These are phyloP conservation scores for Hawksworthiomyces lignivorus DNA, from an alignment of 2,329 filamentous ascomycete species.

Conservation along the genomic window DNA sequence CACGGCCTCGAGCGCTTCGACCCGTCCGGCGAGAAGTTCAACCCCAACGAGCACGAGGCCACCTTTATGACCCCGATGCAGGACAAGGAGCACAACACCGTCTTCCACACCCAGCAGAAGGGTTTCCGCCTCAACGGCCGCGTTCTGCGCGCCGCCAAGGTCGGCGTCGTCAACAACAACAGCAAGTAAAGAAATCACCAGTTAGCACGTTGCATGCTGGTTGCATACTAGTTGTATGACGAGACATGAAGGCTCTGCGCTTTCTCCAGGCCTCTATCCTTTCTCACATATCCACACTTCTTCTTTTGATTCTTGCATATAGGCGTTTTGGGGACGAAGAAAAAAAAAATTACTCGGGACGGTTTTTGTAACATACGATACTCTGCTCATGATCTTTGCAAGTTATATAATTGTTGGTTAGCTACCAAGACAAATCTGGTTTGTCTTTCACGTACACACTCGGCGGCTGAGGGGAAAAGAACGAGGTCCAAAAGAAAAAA, in stretches of 20 bases:
- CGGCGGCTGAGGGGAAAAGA: not conserved
- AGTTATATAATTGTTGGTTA: too few species aligned
- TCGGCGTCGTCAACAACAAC: constrained; percentile 86
- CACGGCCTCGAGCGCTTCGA: constrained; percentile 89
- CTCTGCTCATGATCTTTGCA: constrained; percentile 15
- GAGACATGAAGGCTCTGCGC: too few species aligned
- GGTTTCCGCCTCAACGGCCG: constrained; percentile 91
- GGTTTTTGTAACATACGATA: constrained; percentile 11
- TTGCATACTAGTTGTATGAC: too few species aligned
- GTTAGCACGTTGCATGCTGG: too few species aligned
- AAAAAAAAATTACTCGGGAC: not conserved
- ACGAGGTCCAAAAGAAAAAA: not conserved
- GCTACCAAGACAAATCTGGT: too few species aligned
- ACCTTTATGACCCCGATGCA: constrained; percentile 86
- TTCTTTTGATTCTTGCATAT: constrained; percentile 6
- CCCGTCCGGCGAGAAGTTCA: constrained; percentile 78
- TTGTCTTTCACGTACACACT: too few species aligned
- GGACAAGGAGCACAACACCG: constrained; percentile 81
- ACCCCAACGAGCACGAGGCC: constrained; percentile 94
- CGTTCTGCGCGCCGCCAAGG: constrained; percentile 84
- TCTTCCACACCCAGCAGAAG: constrained; percentile 92
- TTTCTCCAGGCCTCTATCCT: not conserved
- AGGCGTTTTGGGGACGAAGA: constrained; percentile 11
- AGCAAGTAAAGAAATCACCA: constrained; percentile 21
- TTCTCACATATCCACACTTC: too few species aligned